These are phyloP conservation scores for Dysphania ambrosioides DNA, from an alignment of 148 eudicot species.

Conservation along the genomic window DNA sequence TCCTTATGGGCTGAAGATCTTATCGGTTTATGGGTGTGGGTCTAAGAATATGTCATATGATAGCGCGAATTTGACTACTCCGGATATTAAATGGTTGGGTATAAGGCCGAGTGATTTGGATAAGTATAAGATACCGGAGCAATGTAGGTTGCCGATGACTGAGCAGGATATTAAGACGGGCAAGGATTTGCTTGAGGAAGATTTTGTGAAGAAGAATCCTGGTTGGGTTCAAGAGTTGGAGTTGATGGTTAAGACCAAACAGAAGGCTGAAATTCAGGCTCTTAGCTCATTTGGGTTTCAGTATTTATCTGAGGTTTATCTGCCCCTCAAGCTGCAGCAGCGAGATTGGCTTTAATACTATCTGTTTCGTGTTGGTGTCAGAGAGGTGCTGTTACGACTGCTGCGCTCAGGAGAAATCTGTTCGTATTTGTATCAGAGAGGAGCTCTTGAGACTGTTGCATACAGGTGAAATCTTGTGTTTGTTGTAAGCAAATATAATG, in stretches of 20 bases:
- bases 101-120: slow-evolving; percentile 95
- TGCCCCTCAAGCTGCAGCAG: slow-evolving; percentile 94
- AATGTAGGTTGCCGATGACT: slow-evolving; percentile 95
- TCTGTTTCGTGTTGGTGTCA: neutral
- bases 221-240: slow-evolving; percentile 92
- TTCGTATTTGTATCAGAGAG: neutral
- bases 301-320: slow-evolving; percentile 86
- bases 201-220: slow-evolving; percentile 96
- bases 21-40: slow-evolving; percentile 94
- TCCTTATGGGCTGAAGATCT: slow-evolving; percentile 87
- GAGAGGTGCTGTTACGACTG: neutral
- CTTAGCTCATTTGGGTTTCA: slow-evolving; percentile 93
- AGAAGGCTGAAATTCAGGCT: slow-evolving; percentile 98
- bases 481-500: too few species aligned
- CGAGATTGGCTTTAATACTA: slow-evolving; percentile 64
- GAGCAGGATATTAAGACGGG: slow-evolving; percentile 98
- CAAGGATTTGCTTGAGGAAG: slow-evolving; percentile 92
- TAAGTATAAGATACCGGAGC: slow-evolving; percentile 88
- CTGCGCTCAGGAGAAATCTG: neutral
- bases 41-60: slow-evolving; percentile 99
- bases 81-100: slow-evolving; percentile 94
- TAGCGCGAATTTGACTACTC: slow-evolving; percentile 87
- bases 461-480: neutral
- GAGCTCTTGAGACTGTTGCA: neutral
- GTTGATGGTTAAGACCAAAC: slow-evolving; percentile 92